A percentile compares a stretch with the other conserved stretches of the same genome.
Evolutionary conservation across 257 asterid species (phyloP).

Genomic region (Solanum medicagineum): DNA sequence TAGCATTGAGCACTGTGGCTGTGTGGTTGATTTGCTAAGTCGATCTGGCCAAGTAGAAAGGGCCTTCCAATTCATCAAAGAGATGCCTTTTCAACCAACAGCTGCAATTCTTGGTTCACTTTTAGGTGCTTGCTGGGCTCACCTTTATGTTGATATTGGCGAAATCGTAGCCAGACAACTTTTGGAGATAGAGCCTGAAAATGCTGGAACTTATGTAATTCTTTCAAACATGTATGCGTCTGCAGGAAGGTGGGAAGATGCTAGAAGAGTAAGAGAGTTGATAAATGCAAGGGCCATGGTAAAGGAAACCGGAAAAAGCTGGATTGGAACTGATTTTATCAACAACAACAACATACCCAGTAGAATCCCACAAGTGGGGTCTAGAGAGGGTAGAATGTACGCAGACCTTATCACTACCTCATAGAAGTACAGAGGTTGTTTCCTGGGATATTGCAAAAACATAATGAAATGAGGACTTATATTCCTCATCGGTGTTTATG

Average conservation of each 20-base stretch:
- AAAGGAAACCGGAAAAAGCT: slow-evolving; percentile 80
- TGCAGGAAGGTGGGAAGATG: slow-evolving; percentile 74
- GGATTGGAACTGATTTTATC: slow-evolving; percentile 41
- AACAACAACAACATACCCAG: no score
- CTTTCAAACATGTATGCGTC: slow-evolving; percentile 61
- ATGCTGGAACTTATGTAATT: slow-evolving; percentile 51
- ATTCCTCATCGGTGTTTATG: slow-evolving; percentile 22
- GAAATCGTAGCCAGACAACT: slow-evolving; percentile 46
- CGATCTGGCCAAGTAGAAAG: slow-evolving; percentile 66
- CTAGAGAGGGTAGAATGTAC: no score
- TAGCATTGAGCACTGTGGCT: slow-evolving; percentile 77
- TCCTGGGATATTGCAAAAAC: not conserved
- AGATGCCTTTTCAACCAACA: slow-evolving; percentile 69
- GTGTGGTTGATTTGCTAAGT: slow-evolving; percentile 79
- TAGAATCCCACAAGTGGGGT: no score
- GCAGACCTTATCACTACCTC: no score
- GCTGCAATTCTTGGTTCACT: slow-evolving; percentile 86
- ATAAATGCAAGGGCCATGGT: slow-evolving; percentile 33
- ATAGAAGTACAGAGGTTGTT: no score
- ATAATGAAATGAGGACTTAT: slow-evolving; percentile 32
- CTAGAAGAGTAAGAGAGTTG: slow-evolving; percentile 43
- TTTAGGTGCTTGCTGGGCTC: slow-evolving; percentile 76
- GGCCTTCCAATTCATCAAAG: slow-evolving; percentile 52
- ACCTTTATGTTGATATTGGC: slow-evolving; percentile 46
- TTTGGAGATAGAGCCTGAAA: slow-evolving; percentile 67